Conservation (phyloP, 345 rosid genomes). For the Hirschfeldia incana region DNA sequence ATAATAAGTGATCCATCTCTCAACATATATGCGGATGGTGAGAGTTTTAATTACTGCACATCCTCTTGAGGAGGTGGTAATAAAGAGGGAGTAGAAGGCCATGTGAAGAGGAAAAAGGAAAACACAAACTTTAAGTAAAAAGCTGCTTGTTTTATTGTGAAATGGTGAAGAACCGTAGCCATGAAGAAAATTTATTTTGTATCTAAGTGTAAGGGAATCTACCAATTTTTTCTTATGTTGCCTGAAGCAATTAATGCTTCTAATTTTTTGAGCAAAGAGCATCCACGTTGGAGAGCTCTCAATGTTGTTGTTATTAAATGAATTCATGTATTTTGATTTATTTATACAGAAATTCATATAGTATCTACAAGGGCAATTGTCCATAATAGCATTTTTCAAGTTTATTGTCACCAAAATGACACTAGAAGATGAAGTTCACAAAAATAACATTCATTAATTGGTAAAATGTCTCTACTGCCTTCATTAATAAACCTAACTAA, state of each 20-base stretch:
- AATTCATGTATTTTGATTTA: too few species aligned
- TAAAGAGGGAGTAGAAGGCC: background rate
- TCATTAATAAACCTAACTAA: too few species aligned
- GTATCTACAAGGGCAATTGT: too few species aligned
- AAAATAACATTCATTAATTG: too few species aligned
- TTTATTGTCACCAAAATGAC: too few species aligned
- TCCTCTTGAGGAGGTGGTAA: background rate
- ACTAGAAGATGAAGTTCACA: too few species aligned
- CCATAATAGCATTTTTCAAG: too few species aligned
- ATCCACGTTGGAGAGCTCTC: background rate
- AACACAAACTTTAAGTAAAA: background rate
- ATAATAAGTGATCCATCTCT: constrained; percentile 20
- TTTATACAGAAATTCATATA: too few species aligned
- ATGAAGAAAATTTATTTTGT: background rate
- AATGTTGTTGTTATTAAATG: background rate
- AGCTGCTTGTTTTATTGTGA: background rate
- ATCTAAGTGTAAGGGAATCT: background rate
- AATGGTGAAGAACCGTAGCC: background rate
- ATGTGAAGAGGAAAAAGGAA: background rate
- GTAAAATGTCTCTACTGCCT: too few species aligned
- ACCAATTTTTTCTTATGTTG: background rate
- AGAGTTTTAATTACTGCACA: constrained; percentile 8
- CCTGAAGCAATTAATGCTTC: background rate
- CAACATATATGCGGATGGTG: background rate
- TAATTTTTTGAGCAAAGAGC: background rate